Base-by-base conservation (phyloP, 177 flowering plant species). In the Vitis hybrid region DNA sequence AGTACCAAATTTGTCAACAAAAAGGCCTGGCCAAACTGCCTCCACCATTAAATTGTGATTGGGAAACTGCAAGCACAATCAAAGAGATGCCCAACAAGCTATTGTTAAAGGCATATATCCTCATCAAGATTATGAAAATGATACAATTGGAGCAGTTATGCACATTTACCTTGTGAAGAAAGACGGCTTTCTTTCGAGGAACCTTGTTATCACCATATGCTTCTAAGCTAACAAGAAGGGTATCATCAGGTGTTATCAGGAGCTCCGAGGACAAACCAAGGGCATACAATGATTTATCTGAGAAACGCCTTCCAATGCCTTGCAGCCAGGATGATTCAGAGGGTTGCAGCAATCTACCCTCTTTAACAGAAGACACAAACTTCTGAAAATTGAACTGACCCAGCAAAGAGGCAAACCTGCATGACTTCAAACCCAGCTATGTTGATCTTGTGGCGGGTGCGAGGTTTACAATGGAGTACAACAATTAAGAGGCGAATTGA, bases 361-460 rank as follows among this genome's bases (percentile, higher is more conserved):
- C 75, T 54, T 70, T 85, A 8, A 92, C 54, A 70, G 83, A 77
- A 52, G 91, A 78, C 18, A 84, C 72, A 40, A 91, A 82, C 79
- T 84, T 91, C 75, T 84, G 93, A 68, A 89, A 24, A 83, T 91
- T 85, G 82, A 92, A 86, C 77, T 91, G 93, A 57, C 92, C 97
- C 59, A 94, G 71, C 56, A 89, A 52, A 61, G 89, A 67, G 40
- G 81, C 80, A 72, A 87, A 83, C 91, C 98, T 93, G 89, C 84
- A 83, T 63, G 59, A 70, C 77, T 77, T 80, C 67, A 62, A 73
- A 48, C 52, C 66, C 50, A 67, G 63, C 21, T 59, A 67, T 70
- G 46, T 35, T 6, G 46, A 35, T 35, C 7, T 35, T 35, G 46
- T 0, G 46, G 46, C 7, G 46, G 46, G 46, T 35, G 7, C 1